Evolutionary conservation across 2,329 filamentous ascomycete genomes (phyloP).

Genomic region (Pestalotiopsis fici): DNA sequence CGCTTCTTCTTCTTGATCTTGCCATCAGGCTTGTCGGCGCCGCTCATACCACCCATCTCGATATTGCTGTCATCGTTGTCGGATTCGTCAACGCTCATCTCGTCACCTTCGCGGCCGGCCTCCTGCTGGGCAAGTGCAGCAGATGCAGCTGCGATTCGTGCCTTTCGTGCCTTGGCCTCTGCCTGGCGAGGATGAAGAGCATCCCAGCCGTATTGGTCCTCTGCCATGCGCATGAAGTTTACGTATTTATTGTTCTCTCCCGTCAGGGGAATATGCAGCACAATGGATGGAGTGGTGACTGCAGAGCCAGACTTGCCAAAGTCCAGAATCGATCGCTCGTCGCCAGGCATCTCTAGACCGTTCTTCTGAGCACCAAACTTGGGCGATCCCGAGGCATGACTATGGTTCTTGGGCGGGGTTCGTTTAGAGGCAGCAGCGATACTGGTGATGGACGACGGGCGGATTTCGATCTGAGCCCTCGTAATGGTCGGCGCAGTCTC

Average conservation of each 20-base stretch:
- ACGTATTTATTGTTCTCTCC: slow-evolving; percentile 87
- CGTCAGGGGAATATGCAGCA: slow-evolving; percentile 78
- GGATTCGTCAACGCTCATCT: slow-evolving; percentile 80
- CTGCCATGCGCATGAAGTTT: slow-evolving; percentile 92
- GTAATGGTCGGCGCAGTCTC: slow-evolving; percentile 23
- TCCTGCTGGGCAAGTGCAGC: slow-evolving; percentile 79
- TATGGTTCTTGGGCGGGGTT: slow-evolving; percentile 35
- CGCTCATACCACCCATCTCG: slow-evolving; percentile 76
- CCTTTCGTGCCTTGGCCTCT: slow-evolving; percentile 83
- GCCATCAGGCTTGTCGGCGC: slow-evolving; percentile 59
- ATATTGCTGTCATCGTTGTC: slow-evolving; percentile 80
- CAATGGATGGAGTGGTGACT: slow-evolving; percentile 70
- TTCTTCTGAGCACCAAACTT: slow-evolving; percentile 53
- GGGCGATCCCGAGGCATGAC: slow-evolving; percentile 45
- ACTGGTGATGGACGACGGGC: slow-evolving; percentile 32
- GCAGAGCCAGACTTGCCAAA: slow-evolving; percentile 65
- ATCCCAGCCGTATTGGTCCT: slow-evolving; percentile 92
- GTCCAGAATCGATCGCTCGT: slow-evolving; percentile 58
- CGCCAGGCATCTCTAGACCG: slow-evolving; percentile 33
- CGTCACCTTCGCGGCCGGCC: slow-evolving; percentile 70
- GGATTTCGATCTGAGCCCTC: slow-evolving; percentile 32
- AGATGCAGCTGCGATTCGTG: slow-evolving; percentile 85
- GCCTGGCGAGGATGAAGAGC: slow-evolving; percentile 90
- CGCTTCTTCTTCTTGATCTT: slow-evolving; percentile 76
- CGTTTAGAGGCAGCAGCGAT: slow-evolving; percentile 30